Conservation (phyloP, 768 basidiomycete genomes). For the Pholiota conissans region DNA sequence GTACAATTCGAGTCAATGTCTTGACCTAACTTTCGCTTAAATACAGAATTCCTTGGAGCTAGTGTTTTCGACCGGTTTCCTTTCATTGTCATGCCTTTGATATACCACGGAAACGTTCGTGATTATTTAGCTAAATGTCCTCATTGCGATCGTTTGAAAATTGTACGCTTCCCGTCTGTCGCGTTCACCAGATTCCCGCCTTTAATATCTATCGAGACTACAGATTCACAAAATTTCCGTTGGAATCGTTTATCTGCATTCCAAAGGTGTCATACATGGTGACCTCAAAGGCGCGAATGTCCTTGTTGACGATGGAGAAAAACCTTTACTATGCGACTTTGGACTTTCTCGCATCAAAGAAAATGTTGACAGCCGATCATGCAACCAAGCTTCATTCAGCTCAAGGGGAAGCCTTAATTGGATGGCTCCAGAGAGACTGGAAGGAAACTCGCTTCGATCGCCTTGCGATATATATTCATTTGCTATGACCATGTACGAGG, state of each 20-base stretch:
- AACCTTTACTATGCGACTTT: conserved; percentile 20
- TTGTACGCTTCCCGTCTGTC: too few species aligned
- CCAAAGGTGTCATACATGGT: conserved; percentile 22
- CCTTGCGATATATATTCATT: conserved; percentile 23
- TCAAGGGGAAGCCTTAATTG: conserved; percentile 10
- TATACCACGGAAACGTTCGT: conserved; percentile 15
- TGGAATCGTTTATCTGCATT: conserved; percentile 14
- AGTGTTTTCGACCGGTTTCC: conserved; percentile 18
- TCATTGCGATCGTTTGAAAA: conserved; percentile 6
- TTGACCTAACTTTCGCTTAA: too few species aligned
- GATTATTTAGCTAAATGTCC: conserved; percentile 16
- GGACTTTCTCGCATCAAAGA: conserved; percentile 20
- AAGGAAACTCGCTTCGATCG: conserved; percentile 8
- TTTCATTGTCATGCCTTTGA: conserved; percentile 20
- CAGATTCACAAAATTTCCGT: not conserved
- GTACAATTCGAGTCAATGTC: too few species aligned
- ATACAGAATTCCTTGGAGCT: conserved; percentile 16
- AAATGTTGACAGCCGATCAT: conserved; percentile 15
- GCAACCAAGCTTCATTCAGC: not conserved
- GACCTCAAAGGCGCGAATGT: conserved; percentile 14
- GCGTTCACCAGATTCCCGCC: too few species aligned
- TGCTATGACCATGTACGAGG: conserved; percentile 23
- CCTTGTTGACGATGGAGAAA: conserved; percentile 20
- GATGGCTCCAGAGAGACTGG: conserved; percentile 20
- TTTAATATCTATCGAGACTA: too few species aligned